Conservation (phyloP, 1,139 yeast genomes). For the Eremothecium gossypii region DNA sequence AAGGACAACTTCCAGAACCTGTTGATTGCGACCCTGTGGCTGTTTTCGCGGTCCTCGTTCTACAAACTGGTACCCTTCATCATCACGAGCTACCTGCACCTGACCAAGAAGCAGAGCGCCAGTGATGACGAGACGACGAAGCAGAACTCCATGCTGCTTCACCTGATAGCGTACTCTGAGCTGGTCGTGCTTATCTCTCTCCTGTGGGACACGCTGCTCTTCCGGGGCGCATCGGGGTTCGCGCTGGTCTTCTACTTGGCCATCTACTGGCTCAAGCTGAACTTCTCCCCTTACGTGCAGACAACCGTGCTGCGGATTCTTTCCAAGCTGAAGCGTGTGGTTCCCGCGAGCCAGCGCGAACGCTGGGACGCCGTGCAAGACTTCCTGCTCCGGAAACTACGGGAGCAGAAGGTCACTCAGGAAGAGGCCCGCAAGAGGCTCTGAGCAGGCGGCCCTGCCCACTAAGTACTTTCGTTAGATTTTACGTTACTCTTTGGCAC, state of each 20-base stretch:
- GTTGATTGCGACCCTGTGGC: conserved; percentile 48
- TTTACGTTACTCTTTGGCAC: no score
- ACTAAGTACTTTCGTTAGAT: no score
- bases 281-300: conserved; percentile 34
- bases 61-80: conserved; percentile 56
- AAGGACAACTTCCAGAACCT: conserved; percentile 64
- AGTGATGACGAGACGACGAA: conserved; percentile 17
- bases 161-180: conserved; percentile 53
- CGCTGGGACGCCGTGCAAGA: conserved; percentile 29
- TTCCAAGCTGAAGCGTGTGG: conserved; percentile 23
- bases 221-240: conserved; percentile 60
- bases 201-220: conserved; percentile 46
- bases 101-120: conserved; percentile 36
- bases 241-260: conserved; percentile 47
- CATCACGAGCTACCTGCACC: conserved; percentile 48
- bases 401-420: conserved; percentile 15
- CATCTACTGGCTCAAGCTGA: conserved; percentile 62
- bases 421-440: conserved; percentile 18
- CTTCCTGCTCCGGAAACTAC: conserved; percentile 22
- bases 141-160: conserved; percentile 32
- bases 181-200: conserved; percentile 44
- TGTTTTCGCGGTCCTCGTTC: conserved; percentile 53
- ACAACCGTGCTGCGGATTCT: conserved; percentile 26
- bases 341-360: conserved; percentile 28
- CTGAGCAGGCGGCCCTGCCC: background rate